Base-by-base conservation (phyloP, 1,284 basidiomycete genomes). In the Marasmius tenuissimus region DNA sequence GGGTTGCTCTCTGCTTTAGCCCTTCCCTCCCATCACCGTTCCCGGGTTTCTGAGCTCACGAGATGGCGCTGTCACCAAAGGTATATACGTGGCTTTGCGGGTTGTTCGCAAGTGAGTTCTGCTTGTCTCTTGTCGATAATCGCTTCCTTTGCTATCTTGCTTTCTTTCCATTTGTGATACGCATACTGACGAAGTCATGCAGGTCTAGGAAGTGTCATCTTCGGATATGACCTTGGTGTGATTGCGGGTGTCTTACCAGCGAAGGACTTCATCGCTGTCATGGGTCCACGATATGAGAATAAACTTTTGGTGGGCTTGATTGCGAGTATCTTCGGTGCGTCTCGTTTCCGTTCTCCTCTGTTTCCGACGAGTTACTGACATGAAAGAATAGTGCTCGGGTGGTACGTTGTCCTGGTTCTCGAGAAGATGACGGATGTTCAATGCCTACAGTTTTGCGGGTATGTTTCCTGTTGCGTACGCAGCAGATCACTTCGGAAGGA, bases 81-180 rank as follows among this genome's bases (percentile, higher is more conserved):
- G 74, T 82, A 20, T 86, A 86, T 71, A 85, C 84, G n/a, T 85
- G 85, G 78, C 74, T 86, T 6, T 87, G 85, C 67, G 86, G 85
- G 33, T 76, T 85, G 59, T 88, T 88, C 64, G 85, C 82, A 62
- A 72, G 75, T 78, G 42, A 66, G 75, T 63, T 65, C 3, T 35
- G 11, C 20, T 20, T 50, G 66, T 42, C 63, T 66, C 18, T 69
- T 22, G 76, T 59, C 14, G 71, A 77, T 61, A 75, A n/a, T n/a
- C n/a, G n/a, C n/a, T n/a, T 70, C 78, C 18, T 76, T 75, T 64
- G 45, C 16, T 8, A 1, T 14, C 8, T 8, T 16, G 7, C 20
- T 3, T 11, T 33, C 12, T n/a, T 27, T 9, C 6, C 20, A 4
- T 3, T 35, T 4, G 50, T 11, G 20, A 27, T 20, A 51, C 75